Percentiles rank a stretch among this genome's conserved stretches.
Evolutionary conservation across 768 basidiomycete species (phyloP).

Genomic region (Naematelia encephala): DNA sequence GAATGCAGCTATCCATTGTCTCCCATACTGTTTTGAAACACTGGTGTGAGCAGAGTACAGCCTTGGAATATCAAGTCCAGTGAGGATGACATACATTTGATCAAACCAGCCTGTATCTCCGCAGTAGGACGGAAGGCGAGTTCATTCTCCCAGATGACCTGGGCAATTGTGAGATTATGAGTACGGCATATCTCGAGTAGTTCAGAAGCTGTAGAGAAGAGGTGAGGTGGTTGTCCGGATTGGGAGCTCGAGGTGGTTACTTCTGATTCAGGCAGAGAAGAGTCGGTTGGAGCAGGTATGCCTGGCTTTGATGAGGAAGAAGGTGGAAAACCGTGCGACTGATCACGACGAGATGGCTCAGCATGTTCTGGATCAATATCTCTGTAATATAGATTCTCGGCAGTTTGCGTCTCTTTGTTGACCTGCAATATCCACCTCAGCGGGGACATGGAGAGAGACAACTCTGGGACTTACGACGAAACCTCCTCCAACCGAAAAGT

Average conservation of each 20-base stretch:
- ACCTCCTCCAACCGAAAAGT: slow-evolving; percentile 72
- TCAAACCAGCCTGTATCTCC: slow-evolving; percentile 21
- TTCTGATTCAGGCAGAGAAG: not conserved
- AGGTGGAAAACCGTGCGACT: slow-evolving; percentile 32
- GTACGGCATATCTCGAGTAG: slow-evolving; percentile 36
- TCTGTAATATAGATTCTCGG: slow-evolving; percentile 94
- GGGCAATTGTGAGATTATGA: slow-evolving; percentile 37
- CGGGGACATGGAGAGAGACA: not conserved
- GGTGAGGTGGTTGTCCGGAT: slow-evolving; percentile 63
- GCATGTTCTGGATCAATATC: slow-evolving; percentile 78
- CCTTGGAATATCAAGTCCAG: not conserved
- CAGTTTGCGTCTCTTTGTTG: slow-evolving; percentile 83
- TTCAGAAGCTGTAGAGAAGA: slow-evolving; percentile 44
- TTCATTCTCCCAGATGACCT: slow-evolving; percentile 41
- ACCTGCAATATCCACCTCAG: slow-evolving; percentile 52
- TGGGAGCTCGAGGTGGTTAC: slow-evolving; percentile 1
- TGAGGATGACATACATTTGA: slow-evolving; percentile 14
- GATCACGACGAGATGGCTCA: slow-evolving; percentile 64
- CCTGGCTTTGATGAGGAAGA: not conserved
- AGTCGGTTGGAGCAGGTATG: not conserved
- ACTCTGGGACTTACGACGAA: slow-evolving; percentile 17
- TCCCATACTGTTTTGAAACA: slow-evolving; percentile 56
- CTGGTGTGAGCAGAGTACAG: not conserved
- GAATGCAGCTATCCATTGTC: slow-evolving; percentile 92
- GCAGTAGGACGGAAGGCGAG: slow-evolving; percentile 25